Evolutionary conservation across 2,329 filamentous ascomycete genomes (phyloP).

Genomic region (Talaromyces sp.): DNA sequence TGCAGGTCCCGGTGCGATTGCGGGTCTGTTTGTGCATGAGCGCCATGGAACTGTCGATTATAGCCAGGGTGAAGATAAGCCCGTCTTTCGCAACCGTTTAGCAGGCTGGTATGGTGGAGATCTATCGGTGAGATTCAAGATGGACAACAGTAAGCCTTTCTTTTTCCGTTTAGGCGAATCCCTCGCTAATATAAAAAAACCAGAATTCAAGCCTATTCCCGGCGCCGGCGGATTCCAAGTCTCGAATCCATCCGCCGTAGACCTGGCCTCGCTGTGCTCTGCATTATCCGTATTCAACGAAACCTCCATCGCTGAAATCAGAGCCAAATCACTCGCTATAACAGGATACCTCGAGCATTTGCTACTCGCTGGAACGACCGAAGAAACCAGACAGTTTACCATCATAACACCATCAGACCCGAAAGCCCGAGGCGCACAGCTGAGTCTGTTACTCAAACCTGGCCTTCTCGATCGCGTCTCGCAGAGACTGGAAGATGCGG

Average conservation of each 20-base stretch:
- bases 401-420: slow-evolving; percentile 67
- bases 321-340: slow-evolving; percentile 64
- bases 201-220: slow-evolving; percentile 64
- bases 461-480: slow-evolving; percentile 67
- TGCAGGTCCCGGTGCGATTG: slow-evolving; percentile 73
- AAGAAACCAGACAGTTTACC: slow-evolving; percentile 42
- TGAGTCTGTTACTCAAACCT: slow-evolving; percentile 66
- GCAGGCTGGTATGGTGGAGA: slow-evolving; percentile 82
- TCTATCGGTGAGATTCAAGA: slow-evolving; percentile 68
- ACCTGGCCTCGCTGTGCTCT: slow-evolving; percentile 66
- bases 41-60: slow-evolving; percentile 52
- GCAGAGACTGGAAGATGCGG: slow-evolving; percentile 59
- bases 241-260: slow-evolving; percentile 73
- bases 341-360: slow-evolving; percentile 72
- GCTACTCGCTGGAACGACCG: slow-evolving; percentile 40
- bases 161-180: not conserved
- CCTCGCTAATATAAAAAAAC: not conserved
- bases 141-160: slow-evolving; percentile 58
- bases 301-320: slow-evolving; percentile 62
- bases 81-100: slow-evolving; percentile 60
- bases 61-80: slow-evolving; percentile 35
- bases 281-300: slow-evolving; percentile 68
- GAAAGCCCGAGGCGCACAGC: slow-evolving; percentile 65
- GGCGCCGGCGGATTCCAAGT: slow-evolving; percentile 77
- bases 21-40: slow-evolving; percentile 73